Evolutionary conservation across 345 rosid genomes (phyloP).

Genomic region (Eucalyptus regnans): DNA sequence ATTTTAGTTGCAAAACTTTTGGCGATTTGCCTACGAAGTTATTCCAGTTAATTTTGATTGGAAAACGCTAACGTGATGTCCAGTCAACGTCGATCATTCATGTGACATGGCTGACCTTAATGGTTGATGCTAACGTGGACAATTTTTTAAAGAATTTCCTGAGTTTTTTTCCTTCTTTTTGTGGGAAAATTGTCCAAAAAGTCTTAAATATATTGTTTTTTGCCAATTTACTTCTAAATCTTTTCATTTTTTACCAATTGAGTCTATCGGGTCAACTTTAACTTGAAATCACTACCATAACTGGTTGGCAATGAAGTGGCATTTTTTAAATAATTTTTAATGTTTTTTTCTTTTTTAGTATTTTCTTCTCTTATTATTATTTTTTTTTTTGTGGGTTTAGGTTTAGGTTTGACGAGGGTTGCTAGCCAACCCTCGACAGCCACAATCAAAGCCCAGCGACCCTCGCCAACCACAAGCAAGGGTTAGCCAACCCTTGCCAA

Average conservation of each 20-base stretch:
- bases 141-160: rapidly evolving
- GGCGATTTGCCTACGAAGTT: rapidly evolving
- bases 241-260: too few species aligned
- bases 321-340: too few species aligned
- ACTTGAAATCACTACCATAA: rapidly evolving
- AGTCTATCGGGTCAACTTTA: too few species aligned
- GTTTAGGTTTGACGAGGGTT: rapidly evolving
- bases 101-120: rapidly evolving
- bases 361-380: too few species aligned
- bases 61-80: rapidly evolving
- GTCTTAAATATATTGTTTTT: too few species aligned
- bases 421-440: rapidly evolving
- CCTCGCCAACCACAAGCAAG: rapidly evolving
- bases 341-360: rapidly evolving
- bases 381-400: too few species aligned
- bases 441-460: rapidly evolving
- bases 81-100: rapidly evolving
- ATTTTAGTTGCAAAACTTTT: too few species aligned
- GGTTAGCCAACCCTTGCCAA: rapidly evolving
- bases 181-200: too few species aligned
- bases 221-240: rapidly evolving
- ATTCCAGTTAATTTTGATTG: rapidly evolving
- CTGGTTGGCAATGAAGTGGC: rapidly evolving
- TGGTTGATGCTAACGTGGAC: rapidly evolving
- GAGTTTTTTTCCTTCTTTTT: rapidly evolving